Conservation (phyloP, 2,329 filamentous ascomycete species). For the Nemania diffusa region DNA sequence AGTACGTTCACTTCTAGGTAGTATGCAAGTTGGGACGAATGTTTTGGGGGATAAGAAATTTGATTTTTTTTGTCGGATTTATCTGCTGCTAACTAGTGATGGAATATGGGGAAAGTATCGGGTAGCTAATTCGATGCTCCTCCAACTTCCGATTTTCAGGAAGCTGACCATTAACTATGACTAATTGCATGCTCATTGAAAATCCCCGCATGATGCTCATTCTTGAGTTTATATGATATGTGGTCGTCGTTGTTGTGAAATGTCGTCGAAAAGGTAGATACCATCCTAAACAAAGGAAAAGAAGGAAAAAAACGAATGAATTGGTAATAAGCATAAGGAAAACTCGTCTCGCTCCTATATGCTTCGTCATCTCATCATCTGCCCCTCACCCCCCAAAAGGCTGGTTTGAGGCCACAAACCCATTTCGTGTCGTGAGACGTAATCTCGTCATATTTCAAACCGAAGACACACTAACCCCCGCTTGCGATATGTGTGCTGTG, state of each 20-base stretch:
- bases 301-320: slow-evolving; percentile 27
- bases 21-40: slow-evolving; percentile 17
- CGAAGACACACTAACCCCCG: slow-evolving; percentile 37
- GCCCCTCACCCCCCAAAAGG: slow-evolving; percentile 31
- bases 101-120: slow-evolving; percentile 32
- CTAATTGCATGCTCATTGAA: slow-evolving; percentile 40
- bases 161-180: slow-evolving; percentile 33
- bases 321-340: slow-evolving; percentile 24
- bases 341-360: slow-evolving; percentile 26
- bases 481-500: slow-evolving; percentile 31
- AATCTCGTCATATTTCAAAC: slow-evolving; percentile 43
- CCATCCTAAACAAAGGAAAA: slow-evolving; percentile 29
- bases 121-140: slow-evolving; percentile 30
- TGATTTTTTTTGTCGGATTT: slow-evolving; percentile 28
- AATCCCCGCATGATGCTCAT: slow-evolving; percentile 40
- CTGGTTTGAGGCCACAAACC: slow-evolving; percentile 31
- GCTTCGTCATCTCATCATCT: slow-evolving; percentile 23
- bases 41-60: slow-evolving; percentile 22
- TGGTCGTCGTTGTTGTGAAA: slow-evolving; percentile 11
- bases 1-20: slow-evolving; percentile 7
- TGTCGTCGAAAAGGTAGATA: slow-evolving; percentile 21
- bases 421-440: slow-evolving; percentile 48
- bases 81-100: slow-evolving; percentile 36
- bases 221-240: slow-evolving; percentile 39
- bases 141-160: slow-evolving; percentile 39